phyloP scores from a whole-genome alignment of 345 rosid species.

The Brassica incana region DNA sequence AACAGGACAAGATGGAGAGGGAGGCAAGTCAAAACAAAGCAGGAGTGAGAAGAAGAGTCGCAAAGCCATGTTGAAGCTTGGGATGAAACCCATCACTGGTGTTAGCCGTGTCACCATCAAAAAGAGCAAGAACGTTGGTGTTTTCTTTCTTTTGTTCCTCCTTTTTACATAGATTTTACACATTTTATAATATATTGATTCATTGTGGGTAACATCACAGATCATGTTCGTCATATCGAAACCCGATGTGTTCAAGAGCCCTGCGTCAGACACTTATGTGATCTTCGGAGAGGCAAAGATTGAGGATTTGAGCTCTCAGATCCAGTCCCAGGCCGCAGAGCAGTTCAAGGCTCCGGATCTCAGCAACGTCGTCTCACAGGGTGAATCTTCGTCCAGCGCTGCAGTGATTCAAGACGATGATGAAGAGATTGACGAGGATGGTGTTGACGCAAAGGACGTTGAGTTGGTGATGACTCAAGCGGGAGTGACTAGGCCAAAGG shows the following conservation, averaged over 20 bases:
- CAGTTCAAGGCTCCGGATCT: slow-evolving; percentile 81
- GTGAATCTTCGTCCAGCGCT: slow-evolving; percentile 54
- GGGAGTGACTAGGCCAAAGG: slow-evolving; percentile 72
- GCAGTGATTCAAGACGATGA: slow-evolving; percentile 71
- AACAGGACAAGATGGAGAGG: slow-evolving; percentile 58
- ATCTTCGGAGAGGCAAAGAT: slow-evolving; percentile 93
- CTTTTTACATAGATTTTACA: neutral
- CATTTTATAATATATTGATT: neutral
- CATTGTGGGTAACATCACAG: slow-evolving; percentile 35
- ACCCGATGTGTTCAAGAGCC: slow-evolving; percentile 94
- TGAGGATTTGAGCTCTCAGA: slow-evolving; percentile 86
- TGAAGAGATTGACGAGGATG: slow-evolving; percentile 84
- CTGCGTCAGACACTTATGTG: slow-evolving; percentile 79
- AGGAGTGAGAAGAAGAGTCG: slow-evolving; percentile 95
- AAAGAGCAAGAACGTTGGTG: slow-evolving; percentile 78
- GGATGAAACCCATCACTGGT: slow-evolving; percentile 84
- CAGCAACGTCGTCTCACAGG: slow-evolving; percentile 63
- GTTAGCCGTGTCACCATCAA: slow-evolving; percentile 90
- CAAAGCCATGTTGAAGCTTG: slow-evolving; percentile 89
- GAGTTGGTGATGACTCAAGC: slow-evolving; percentile 98
- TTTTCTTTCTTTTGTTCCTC: neutral
- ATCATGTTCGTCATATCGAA: slow-evolving; percentile 81
- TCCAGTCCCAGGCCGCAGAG: slow-evolving; percentile 86
- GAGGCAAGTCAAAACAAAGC: slow-evolving; percentile 77
- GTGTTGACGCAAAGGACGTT: slow-evolving; percentile 87